Percentiles rank a stretch among this genome's conserved stretches.
phyloP scores from a whole-genome alignment of 148 eudicot genomes.

The Nepenthes mirabilis region DNA sequence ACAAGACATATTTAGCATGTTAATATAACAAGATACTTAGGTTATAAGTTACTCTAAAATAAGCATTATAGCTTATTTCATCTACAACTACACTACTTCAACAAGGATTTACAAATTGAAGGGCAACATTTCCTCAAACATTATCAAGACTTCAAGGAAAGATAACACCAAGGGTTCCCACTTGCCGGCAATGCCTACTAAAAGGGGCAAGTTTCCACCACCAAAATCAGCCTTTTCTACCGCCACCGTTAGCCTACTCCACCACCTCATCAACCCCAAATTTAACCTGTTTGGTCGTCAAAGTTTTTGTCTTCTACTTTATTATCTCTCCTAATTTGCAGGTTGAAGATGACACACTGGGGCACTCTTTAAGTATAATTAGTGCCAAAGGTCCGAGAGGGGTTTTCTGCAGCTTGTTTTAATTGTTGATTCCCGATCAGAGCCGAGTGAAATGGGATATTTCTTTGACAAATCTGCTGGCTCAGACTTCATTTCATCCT shows the following conservation, averaged over 20 bases:
- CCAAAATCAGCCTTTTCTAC: conserved; percentile 18
- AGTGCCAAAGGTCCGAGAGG: conserved; percentile 9
- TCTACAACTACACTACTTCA: too few relatives aligned
- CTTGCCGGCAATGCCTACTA: conserved; percentile 84
- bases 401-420: conserved; percentile 17
- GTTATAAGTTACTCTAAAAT: too few relatives aligned
- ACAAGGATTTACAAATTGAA: too few relatives aligned
- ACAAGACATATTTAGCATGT: too few relatives aligned
- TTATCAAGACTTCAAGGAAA: conserved; percentile 27
- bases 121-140: not conserved
- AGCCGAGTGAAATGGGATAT: conserved; percentile 72
- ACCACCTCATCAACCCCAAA: conserved; percentile 27
- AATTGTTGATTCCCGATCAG: conserved; percentile 14
- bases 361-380: conserved; percentile 7
- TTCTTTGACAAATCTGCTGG: conserved; percentile 70
- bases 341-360: conserved; percentile 7
- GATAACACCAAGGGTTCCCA: conserved; percentile 79
- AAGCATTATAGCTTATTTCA: too few relatives aligned
- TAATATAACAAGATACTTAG: too few relatives aligned
- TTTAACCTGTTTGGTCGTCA: conserved; percentile 17
- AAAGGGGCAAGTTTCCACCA: conserved; percentile 40
- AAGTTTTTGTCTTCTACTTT: not conserved
- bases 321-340: conserved; percentile 39
- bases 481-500: conserved; percentile 43
- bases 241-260: conserved; percentile 6